Base-by-base conservation (phyloP, 2,329 filamentous ascomycete species). In the Hirsutella rhossiliensis region DNA sequence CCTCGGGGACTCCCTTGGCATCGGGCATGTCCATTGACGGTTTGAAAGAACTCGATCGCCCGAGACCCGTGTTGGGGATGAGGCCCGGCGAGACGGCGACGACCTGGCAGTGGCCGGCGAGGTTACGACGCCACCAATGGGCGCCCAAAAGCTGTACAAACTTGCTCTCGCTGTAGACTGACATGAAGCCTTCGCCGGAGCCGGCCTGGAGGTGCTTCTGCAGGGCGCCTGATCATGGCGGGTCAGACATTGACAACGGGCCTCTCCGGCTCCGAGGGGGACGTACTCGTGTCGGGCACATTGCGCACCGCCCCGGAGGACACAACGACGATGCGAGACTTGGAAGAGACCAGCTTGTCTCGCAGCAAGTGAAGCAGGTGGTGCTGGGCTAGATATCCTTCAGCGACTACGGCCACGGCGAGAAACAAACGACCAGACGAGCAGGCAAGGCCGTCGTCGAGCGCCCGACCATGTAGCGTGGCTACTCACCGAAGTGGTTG, bases 121-220 rank as follows among this genome's bases (percentile, higher is more conserved):
- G 64, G 49, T 73, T 60, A 4, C 72, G 71, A 2, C 71, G 70
- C 73, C 73, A 76, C 71, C 71, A 76, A 40, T 76, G 72, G 1
- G 72, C 69, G 7, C 62, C 62, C 1, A 76, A 64, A 0, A 76
- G 62, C 48, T 71, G 69, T 1, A 65, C 59, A 45, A 76, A 75
- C 50, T 76, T 76, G 47, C 65, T 66, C 36, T 63, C 58, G 9
- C 49, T 19, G 47, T 76, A 76, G 9, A 66, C 56, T 0, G 41
- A 47, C 2, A 40, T 37, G 0, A 41, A 49, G 0, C 55, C 50
- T 0, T 55, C 54, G 4, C 63, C 66, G 0, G 69, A 65, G 1
- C 56, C 59, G 1, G 60, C 64, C 19, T 62, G 62, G 12, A 73
- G 54, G 28, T 69, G 58, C 0, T 57, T 47, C 1, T 68, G 64